Conservation (phyloP, 768 basidiomycete genomes). For the Kwoniella dejecticola region DNA sequence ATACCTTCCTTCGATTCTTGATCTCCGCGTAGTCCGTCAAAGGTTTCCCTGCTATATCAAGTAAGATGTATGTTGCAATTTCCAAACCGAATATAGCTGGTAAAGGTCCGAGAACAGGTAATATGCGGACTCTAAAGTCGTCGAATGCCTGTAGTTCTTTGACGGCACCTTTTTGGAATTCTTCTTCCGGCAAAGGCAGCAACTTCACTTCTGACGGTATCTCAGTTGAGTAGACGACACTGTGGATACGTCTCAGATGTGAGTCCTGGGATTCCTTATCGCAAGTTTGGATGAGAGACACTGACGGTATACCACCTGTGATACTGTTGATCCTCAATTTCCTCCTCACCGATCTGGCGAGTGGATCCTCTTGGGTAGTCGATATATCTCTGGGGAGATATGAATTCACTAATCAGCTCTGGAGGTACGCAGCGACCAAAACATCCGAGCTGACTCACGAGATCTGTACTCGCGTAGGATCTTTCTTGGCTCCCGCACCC, state of each 20-base stretch:
- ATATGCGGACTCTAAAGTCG: constrained; percentile 88
- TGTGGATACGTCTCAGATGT: constrained; percentile 63
- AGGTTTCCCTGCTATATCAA: constrained; percentile 79
- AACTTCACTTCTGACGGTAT: constrained; percentile 84
- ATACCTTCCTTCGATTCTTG: constrained; percentile 80
- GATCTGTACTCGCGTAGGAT: constrained; percentile 93
- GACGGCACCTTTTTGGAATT: constrained; percentile 84
- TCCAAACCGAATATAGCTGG: constrained; percentile 90
- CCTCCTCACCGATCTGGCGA: constrained; percentile 85
- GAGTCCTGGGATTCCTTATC: constrained; percentile 44
- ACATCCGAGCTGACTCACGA: constrained; percentile 43
- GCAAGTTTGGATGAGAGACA: constrained; percentile 9
- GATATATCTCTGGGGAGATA: constrained; percentile 73
- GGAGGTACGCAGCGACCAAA: no score
- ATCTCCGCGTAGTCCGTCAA: constrained; percentile 80
- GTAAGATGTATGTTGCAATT: constrained; percentile 83
- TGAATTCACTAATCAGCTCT: constrained; percentile 1
- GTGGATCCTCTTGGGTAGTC: constrained; percentile 85
- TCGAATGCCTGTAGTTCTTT: constrained; percentile 87
- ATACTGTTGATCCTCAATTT: constrained; percentile 59
- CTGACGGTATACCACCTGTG: constrained; percentile 58
- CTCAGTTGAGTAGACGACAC: constrained; percentile 92
- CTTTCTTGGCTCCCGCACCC: constrained; percentile 92
- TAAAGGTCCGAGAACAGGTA: constrained; percentile 85
- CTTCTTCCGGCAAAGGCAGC: constrained; percentile 85